A percentile compares a stretch with the other conserved stretches of the same genome.
Evolutionary conservation across 1,284 basidiomycete genomes (phyloP).

Genomic region (Microbotryomycetes sp.): DNA sequence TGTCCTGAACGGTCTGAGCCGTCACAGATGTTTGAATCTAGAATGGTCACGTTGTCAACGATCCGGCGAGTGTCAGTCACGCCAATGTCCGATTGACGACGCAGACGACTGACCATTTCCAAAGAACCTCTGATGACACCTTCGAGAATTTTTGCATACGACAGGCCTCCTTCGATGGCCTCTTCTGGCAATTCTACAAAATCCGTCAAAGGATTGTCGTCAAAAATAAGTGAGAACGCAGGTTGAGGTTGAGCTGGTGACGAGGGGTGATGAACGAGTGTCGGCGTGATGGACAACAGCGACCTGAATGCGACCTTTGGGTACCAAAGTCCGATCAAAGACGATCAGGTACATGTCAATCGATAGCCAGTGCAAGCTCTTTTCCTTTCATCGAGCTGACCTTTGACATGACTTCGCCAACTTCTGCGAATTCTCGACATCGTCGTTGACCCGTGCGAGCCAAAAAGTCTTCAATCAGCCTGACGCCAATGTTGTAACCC

Average conservation of each 20-base stretch:
- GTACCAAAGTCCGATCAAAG: not conserved
- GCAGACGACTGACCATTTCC: slow-evolving; percentile 84
- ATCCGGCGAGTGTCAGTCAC: no score
- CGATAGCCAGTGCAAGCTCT: no score
- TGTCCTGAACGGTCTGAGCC: slow-evolving; percentile 81
- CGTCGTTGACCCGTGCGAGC: slow-evolving; percentile 77
- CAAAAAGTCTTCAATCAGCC: slow-evolving; percentile 95
- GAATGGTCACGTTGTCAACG: no score
- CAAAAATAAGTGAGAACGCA: slow-evolving; percentile 75
- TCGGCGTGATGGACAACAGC: slow-evolving; percentile 88
- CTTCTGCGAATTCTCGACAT: slow-evolving; percentile 86
- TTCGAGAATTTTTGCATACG: slow-evolving; percentile 94
- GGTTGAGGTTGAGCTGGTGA: slow-evolving; percentile 47
- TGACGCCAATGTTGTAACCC: slow-evolving; percentile 97
- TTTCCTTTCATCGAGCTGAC: no score
- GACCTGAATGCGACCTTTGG: slow-evolving; percentile 93
- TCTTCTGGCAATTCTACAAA: slow-evolving; percentile 96
- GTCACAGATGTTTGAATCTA: slow-evolving; percentile 97
- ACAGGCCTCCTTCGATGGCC: slow-evolving; percentile 77
- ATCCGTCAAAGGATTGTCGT: slow-evolving; percentile 94
- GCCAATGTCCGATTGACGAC: no score
- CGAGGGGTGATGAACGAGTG: slow-evolving; percentile 59
- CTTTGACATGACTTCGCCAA: slow-evolving; percentile 88
- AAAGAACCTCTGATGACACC: slow-evolving; percentile 87
- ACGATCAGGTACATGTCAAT: no score